Evolutionary conservation across 805 yeast genomes (phyloP).

Genomic region (Pichia rugopelliculosa): DNA sequence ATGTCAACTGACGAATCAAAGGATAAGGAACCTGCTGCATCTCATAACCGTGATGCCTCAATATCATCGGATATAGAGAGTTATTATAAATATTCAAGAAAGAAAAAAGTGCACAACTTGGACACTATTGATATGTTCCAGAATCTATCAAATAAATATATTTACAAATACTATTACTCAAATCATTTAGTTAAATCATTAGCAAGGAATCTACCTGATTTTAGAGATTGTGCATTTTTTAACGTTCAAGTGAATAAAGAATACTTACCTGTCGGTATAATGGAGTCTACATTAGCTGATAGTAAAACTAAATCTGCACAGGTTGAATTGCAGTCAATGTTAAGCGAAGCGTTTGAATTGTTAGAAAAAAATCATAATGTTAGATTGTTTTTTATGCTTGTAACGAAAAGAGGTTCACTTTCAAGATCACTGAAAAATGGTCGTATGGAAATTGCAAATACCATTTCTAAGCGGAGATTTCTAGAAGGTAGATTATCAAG

Average conservation of each 20-base stretch:
- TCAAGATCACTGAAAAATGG: slow-evolving; percentile 84
- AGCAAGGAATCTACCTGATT: slow-evolving; percentile 71
- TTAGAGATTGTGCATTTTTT: slow-evolving; percentile 87
- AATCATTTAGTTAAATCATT: slow-evolving; percentile 81
- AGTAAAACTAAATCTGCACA: slow-evolving; percentile 24
- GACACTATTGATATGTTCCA: slow-evolving; percentile 4
- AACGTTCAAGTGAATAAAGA: slow-evolving; percentile 75
- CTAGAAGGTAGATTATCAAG: slow-evolving; percentile 74
- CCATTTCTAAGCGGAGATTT: slow-evolving; percentile 71
- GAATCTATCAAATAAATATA: slow-evolving; percentile 6
- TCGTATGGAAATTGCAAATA: slow-evolving; percentile 87
- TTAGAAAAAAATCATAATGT: slow-evolving; percentile 59
- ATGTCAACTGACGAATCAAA: slow-evolving; percentile 8
- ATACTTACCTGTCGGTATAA: slow-evolving; percentile 73
- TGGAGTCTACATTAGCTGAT: slow-evolving; percentile 41
- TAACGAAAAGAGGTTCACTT: slow-evolving; percentile 70
- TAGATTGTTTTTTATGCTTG: slow-evolving; percentile 71
- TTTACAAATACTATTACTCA: slow-evolving; percentile 65
- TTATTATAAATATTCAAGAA: background rate
- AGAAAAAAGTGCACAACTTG: background rate
- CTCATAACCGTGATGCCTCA: background rate
- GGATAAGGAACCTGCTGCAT: background rate
- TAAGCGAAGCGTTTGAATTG: slow-evolving; percentile 28
- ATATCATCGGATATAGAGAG: slow-evolving; percentile 1
- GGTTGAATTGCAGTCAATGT: slow-evolving; percentile 41